Percentiles rank a stretch among this genome's conserved stretches.
Conservation (phyloP, 345 rosid genomes). For the Abelmoschus esculentus region DNA sequence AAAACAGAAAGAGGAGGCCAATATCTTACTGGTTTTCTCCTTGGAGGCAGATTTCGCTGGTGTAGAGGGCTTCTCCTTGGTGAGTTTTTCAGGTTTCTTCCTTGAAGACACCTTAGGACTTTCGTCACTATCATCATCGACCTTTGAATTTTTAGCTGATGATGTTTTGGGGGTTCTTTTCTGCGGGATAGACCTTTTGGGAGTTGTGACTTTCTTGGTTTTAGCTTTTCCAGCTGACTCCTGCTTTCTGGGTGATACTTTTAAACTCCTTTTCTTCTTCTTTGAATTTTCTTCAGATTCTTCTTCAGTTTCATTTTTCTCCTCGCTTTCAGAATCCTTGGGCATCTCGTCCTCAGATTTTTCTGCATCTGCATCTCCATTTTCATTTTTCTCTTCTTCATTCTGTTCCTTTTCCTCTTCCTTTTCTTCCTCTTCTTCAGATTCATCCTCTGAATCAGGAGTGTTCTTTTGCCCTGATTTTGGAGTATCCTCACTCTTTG, state of each 20-base stretch:
- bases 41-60: constrained; percentile 47
- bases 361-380: constrained; percentile 59
- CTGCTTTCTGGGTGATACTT: constrained; percentile 36
- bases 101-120: constrained; percentile 54
- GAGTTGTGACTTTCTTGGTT: constrained; percentile 34
- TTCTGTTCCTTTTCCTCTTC: constrained; percentile 21
- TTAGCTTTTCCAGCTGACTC: constrained; percentile 50
- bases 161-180: constrained; percentile 47
- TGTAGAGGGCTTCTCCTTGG: constrained; percentile 40
- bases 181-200: constrained; percentile 36
- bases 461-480: constrained; percentile 30
- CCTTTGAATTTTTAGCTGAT: constrained; percentile 32
- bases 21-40: constrained; percentile 53
- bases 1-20: neutral
- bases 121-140: constrained; percentile 48
- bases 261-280: constrained; percentile 54
- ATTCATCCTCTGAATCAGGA: constrained; percentile 46
- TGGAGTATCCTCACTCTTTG: constrained; percentile 45
- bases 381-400: constrained; percentile 44
- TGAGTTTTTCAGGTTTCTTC: constrained; percentile 35
- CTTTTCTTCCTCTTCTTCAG: constrained; percentile 38
- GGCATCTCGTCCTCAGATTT: constrained; percentile 56
- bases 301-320: constrained; percentile 33
- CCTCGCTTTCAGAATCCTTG: constrained; percentile 56
- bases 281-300: constrained; percentile 52